A percentile compares a stretch with the other conserved stretches of the same genome.
Conservation (phyloP, 2,329 filamentous ascomycete species). For the Phyllosticta paracitricarpa region DNA sequence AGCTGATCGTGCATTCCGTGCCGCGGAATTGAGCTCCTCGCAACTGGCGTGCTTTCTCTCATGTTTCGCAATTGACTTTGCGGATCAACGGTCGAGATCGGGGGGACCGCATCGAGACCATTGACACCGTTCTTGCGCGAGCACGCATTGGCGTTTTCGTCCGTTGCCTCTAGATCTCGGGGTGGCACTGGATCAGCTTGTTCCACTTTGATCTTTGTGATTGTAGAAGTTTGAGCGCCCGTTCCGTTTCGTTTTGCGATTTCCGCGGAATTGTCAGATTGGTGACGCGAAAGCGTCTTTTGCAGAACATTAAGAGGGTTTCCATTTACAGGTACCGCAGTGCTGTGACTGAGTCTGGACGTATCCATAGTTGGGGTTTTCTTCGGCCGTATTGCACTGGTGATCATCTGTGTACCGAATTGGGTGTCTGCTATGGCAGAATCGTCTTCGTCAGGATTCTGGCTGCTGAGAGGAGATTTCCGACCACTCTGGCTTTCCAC, state of each 20-base stretch:
- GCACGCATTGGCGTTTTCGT: background rate
- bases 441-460: background rate
- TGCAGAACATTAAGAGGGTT: background rate
- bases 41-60: background rate
- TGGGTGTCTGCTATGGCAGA: background rate
- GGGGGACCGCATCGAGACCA: background rate
- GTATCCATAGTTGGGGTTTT: background rate
- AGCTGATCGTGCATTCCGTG: background rate
- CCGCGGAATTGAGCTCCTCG: background rate
- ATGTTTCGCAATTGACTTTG: background rate
- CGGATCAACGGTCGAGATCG: background rate
- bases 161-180: background rate
- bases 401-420: constrained; percentile 1
- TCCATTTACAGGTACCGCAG: background rate
- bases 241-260: background rate
- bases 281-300: background rate
- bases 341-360: background rate
- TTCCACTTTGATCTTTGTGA: background rate
- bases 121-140: background rate
- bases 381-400: background rate
- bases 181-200: background rate
- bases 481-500: background rate
- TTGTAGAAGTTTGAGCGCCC: background rate
- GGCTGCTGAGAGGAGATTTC: background rate
- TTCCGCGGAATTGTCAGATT: background rate